Evolutionary conservation across 2,329 filamentous ascomycete species (phyloP).

Genomic region (Mariannaea sp.): DNA sequence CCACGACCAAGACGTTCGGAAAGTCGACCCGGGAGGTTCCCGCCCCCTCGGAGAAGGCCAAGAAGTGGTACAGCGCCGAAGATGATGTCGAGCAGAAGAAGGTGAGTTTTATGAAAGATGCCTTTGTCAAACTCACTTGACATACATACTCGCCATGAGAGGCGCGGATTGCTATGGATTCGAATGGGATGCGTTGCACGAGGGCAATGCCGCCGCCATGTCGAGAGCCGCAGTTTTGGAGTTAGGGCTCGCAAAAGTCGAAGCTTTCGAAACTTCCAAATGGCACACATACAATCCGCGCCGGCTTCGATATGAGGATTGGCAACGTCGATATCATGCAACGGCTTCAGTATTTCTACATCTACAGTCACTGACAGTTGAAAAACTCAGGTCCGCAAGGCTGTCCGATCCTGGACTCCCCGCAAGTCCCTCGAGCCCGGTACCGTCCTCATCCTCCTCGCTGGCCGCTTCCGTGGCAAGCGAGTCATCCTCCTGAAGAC

Average conservation of each 20-base stretch:
- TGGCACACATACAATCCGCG: slow-evolving; percentile 23
- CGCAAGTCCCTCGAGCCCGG: slow-evolving; percentile 91
- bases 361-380: slow-evolving; percentile 38
- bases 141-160: slow-evolving; percentile 13
- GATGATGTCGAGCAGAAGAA: slow-evolving; percentile 89
- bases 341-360: slow-evolving; percentile 7
- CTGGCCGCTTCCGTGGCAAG: slow-evolving; percentile 99
- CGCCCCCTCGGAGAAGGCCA: slow-evolving; percentile 85
- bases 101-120: slow-evolving; percentile 67
- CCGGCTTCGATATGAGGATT: slow-evolving; percentile 24
- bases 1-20: slow-evolving; percentile 92
- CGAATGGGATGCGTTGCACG: slow-evolving; percentile 17
- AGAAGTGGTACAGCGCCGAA: slow-evolving; percentile 98
- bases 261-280: slow-evolving; percentile 20
- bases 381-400: slow-evolving; percentile 82
- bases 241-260: slow-evolving; percentile 26
- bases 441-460: slow-evolving; percentile 97
- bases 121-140: slow-evolving; percentile 24
- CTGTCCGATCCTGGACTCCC: slow-evolving; percentile 83
- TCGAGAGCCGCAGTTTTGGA: slow-evolving; percentile 14
- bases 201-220: slow-evolving; percentile 19
- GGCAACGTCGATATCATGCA: slow-evolving; percentile 13
- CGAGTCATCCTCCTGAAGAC: slow-evolving; percentile 98
- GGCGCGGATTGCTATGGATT: slow-evolving; percentile 16
- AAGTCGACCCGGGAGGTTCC: slow-evolving; percentile 93